Base-by-base conservation (phyloP, 2,329 filamentous ascomycete species). In the Colletotrichum karsti region DNA sequence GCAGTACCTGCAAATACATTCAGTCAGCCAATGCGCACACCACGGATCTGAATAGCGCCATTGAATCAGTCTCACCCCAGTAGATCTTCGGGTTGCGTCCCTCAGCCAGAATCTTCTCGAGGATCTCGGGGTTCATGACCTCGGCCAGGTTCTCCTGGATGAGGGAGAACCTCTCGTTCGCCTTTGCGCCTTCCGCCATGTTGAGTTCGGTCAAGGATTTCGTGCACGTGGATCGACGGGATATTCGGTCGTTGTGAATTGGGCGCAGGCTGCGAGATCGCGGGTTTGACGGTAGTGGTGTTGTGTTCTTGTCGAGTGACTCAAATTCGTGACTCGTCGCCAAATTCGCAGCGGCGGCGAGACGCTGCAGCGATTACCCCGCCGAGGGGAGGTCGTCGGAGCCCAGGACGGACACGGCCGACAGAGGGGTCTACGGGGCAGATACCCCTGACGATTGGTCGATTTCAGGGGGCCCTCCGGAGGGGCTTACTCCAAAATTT, bases 131-230 rank as follows among this genome's bases (percentile, higher is more conserved):
- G 77, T 96, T 95, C 69, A 97, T 87, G 55, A 93, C 84, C 84
- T 97, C 94, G 69, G 91, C 89, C 67, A 97, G 85, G 79, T 96
- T 96, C 77, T 91, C 90, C 70, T 87, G 89, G 82, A 97, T 97
- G 75, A 97, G 87, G 62, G 86, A 86, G 73, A 95, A 85, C 78
- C 91, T 91, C 80, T 93, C 89, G 69, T 87, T 81, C 71, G 81
- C 75, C 69, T 79, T 83, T 77, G 83, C 77, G 30, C 67, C 72
- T 44, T 72, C 68, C 59, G 73, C 67, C 73, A 74, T 76, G 37
- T 44, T 70, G 67, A 5, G 13, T 18, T 48, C 39, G 46, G 4
- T 28, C 41, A 35, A 22, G 15, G 18, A 30, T 7, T n/a, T 61
- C 22, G 9, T 26, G 8, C 46, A 30, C 15, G 20, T 26, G 15